Base-by-base conservation (phyloP, 495 filamentous ascomycete genomes). In the Aspergillus sclerotiicarbonarius region DNA sequence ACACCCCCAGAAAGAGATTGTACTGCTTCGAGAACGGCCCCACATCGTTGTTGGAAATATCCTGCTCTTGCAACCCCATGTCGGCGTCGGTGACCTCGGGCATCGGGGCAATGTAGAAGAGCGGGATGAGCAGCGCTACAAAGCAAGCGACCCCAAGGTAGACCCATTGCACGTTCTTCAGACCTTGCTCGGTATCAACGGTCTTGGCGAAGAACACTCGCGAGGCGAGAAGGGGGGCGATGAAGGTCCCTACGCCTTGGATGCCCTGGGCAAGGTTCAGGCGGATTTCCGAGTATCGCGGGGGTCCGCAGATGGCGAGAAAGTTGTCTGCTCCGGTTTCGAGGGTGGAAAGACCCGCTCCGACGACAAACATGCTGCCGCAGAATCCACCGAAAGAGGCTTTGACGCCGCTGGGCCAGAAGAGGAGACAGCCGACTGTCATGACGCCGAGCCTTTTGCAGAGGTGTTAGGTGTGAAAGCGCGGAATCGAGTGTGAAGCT, bases 301-400 rank as follows among this genome's bases (percentile, higher is more conserved):
- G 87, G 2, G 87, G 87, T 43, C 87, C 88, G 73, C 87, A 90
- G 56, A 69, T 75, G 53, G 87, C 77, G 60, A 91, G 74, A 72
- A 87, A 90, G 35, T 87, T 85, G 67, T 91, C 86, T 12, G 89
- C 89, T 7, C 84, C 80, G 3, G 88, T 90, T 63, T 92, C 89
- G 51, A 92, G 81, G 3, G 86, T 84, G 4, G 81, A 83, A 0
- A 92, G 77, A 8, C 88, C 88, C 52, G 79, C 77, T 5, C 88
- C 87, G 51, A 90, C 84, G 57, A 90, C 80, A 66, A 91, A 88
- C 61, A 86, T 84, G 65, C 76, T 76, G 20, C 80, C 82, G 68
- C 87, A 88, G 69, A 90, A 90, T 30, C 87, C 88, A 21, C 77
- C 82, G 66, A 90, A 90, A 21, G 82, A 84, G n/a, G 76, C 71